phyloP scores from a whole-genome alignment of 2,329 filamentous ascomycete species.

The Lasiodiplodia citricola region DNA sequence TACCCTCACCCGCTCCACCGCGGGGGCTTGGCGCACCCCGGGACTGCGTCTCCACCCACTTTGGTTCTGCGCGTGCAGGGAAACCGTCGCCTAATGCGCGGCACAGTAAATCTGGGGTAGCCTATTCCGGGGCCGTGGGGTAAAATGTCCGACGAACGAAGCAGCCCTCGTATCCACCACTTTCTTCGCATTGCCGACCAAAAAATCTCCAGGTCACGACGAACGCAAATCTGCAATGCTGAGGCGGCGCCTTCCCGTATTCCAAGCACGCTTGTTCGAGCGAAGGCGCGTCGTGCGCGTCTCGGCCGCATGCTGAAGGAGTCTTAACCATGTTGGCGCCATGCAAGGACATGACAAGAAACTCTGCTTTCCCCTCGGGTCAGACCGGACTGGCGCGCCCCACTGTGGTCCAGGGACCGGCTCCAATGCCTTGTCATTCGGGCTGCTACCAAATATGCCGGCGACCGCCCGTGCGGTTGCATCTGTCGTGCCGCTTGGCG shows the following conservation, averaged over 20 bases:
- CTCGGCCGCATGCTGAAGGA: constrained; percentile 17
- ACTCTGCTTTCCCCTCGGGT: not conserved
- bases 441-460: constrained; percentile 4
- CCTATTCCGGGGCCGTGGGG: constrained; percentile 19
- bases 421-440: not conserved
- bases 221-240: too few species aligned
- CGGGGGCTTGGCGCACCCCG: not conserved
- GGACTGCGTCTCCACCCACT: not conserved
- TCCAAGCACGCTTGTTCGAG: constrained; percentile 13
- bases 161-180: not conserved
- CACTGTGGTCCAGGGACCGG: not conserved
- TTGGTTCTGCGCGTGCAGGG: constrained; percentile 11
- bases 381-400: constrained; percentile 1
- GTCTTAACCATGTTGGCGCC: constrained; percentile 7
- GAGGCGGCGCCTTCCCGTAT: not conserved
- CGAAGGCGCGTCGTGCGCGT: constrained; percentile 7
- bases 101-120: constrained; percentile 28
- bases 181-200: not conserved
- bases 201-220: not conserved
- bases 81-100: constrained; percentile 13
- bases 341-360: constrained; percentile 17
- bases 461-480: not conserved
- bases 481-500: constrained; percentile 11
- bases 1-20: not conserved
- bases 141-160: constrained; percentile 21